Conservation (phyloP, 106 monocot genomes). For the Allium sativum region DNA sequence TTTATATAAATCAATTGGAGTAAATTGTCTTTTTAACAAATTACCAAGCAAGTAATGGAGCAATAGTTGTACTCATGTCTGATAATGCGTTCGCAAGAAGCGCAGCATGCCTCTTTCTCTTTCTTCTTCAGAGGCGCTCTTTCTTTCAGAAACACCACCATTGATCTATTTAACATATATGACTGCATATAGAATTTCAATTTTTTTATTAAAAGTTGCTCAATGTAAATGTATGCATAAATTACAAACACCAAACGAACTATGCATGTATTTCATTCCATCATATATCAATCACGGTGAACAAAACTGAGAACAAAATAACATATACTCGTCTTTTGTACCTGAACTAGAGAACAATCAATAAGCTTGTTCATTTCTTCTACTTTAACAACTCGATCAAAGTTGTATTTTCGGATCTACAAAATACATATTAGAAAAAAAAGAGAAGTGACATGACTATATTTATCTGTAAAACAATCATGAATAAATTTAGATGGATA, state of each 20-base stretch:
- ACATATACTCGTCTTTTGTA: not conserved
- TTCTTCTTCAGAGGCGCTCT: constrained; percentile 8
- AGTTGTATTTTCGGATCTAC: constrained; percentile 9
- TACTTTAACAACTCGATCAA: constrained; percentile 5
- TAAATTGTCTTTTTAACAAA: not conserved
- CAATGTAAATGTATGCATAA: too few species aligned
- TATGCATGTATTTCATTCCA: too few species aligned
- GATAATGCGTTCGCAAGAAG: constrained; percentile 1
- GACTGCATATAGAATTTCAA: not conserved
- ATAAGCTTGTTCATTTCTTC: constrained; percentile 6
- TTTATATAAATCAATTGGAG: not conserved
- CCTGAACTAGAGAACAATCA: constrained; percentile 6
- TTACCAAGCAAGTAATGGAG: constrained; percentile 7
- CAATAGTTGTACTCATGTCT: constrained; percentile 3
- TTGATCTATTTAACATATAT: constrained; percentile 7
- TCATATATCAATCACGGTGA: too few species aligned
- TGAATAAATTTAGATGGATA: not conserved
- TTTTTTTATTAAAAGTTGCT: too few species aligned
- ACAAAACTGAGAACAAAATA: too few species aligned
- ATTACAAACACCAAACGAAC: too few species aligned
- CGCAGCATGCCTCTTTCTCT: constrained; percentile 2
- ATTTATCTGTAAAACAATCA: too few species aligned
- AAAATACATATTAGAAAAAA: not conserved
- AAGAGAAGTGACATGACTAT: too few species aligned
- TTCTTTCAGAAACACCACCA: constrained; percentile 8